Base-by-base conservation (phyloP, 192 early-diverging fungal genomes). In the Dimargaris xerosporica region DNA sequence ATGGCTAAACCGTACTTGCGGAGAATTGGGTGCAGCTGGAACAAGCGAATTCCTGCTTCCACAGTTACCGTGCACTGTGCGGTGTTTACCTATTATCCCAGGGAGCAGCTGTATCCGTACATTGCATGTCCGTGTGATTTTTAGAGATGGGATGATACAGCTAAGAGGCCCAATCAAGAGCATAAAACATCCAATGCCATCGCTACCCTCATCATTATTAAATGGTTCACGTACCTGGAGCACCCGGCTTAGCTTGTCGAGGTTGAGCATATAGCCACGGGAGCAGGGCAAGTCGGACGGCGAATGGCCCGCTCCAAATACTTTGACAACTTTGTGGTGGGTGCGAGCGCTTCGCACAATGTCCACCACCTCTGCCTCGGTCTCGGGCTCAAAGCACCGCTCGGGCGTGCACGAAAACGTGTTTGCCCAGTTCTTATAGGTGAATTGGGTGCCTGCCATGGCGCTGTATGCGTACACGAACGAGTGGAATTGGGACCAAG, bases 281-380 rank as follows among this genome's bases (percentile, higher is more conserved):
- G 81, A 80, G 66, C 80, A 85, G 0, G 85, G 82, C 15, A 89
- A 45, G 60, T 89, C 87, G 0, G 85, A 89, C 19, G 85, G 85
- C 25, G 85, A 89, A 66, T 89, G 85, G 0, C 84, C 85, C 25
- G 82, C 75, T 0, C 87, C 87, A 41, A 86, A 69, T 3, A 81
- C 77, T 64, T 84, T 84, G 64, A 89, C 71, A 15, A 48, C 44
- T 43, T 84, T 73, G 2, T 75, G 64, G 42, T 73, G 58, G 4
- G 34, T 21, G 42, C 45, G 45, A 29, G 45, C 71, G 0, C 69
- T 64, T 41, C 56, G 65, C 13, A 76, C 62, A 63, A 89, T 74
- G 69, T 78, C 77, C 39, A 78, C 59, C n/a, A 89, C 60, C 16
- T 85, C 78, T 6, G 65, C 65, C 55, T 89, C 87, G 31, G 72